phyloP scores from a whole-genome alignment of 345 rosid species.

The Pugionium cornutum region DNA sequence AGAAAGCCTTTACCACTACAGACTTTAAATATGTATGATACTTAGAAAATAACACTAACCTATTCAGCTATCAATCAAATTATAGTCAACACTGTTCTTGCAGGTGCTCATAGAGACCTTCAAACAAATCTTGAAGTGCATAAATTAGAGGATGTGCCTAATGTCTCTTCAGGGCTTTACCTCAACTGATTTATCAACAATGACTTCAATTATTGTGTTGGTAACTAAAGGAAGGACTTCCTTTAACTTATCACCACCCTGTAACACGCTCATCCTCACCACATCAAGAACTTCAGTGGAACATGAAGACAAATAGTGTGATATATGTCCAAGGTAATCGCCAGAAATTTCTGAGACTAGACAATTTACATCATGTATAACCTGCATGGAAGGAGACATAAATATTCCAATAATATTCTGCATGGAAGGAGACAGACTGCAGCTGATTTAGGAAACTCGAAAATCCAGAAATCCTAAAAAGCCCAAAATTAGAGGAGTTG shows the following conservation, averaged over 20 bases:
- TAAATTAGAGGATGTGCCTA: slow-evolving; percentile 1
- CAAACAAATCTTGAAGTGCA: slow-evolving; percentile 17
- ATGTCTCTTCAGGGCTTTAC: slow-evolving; percentile 44
- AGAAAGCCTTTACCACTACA: slow-evolving; percentile 10
- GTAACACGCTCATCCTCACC: slow-evolving; percentile 75
- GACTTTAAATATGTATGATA: not conserved
- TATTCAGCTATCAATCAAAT: slow-evolving; percentile 20
- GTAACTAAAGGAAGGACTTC: slow-evolving; percentile 57
- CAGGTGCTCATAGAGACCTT: not conserved
- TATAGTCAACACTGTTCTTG: slow-evolving; percentile 3
- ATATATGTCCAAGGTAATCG: slow-evolving; percentile 60
- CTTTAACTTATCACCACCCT: slow-evolving; percentile 61
- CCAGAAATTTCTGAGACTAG: slow-evolving; percentile 69
- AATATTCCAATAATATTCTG: slow-evolving; percentile 5
- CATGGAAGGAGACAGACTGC: not conserved
- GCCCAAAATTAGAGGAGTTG: slow-evolving; percentile 18
- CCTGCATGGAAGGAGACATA: slow-evolving; percentile 54
- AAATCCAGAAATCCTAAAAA: not conserved
- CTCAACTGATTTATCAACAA: slow-evolving; percentile 90
- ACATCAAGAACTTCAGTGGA: slow-evolving; percentile 63
- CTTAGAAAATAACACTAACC: slow-evolving; percentile 9
- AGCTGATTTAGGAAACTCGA: slow-evolving; percentile 19
- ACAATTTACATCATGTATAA: slow-evolving; percentile 75
- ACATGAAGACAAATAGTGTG: slow-evolving; percentile 67
- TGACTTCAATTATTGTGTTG: slow-evolving; percentile 57